These are phyloP conservation scores for Neoscytalidium dimidiatum DNA, from an alignment of 2,329 filamentous ascomycete genomes.

Conservation along the genomic window DNA sequence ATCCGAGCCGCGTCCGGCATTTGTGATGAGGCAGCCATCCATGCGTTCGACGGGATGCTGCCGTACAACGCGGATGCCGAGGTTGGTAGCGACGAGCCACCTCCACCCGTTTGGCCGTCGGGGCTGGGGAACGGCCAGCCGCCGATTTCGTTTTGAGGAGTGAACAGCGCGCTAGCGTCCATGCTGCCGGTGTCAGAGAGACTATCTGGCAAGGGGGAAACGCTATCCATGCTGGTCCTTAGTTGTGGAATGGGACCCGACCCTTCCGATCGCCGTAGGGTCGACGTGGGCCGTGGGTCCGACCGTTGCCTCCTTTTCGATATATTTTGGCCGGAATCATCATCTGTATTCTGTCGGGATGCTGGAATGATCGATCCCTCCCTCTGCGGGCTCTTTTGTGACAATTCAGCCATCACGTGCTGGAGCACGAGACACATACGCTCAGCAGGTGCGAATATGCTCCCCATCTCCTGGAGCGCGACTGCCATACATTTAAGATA, in stretches of 20 bases:
- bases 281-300: conserved; percentile 7
- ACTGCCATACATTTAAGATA: conserved; percentile 57
- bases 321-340: not conserved
- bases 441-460: conserved; percentile 55
- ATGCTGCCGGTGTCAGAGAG: not conserved
- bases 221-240: not conserved
- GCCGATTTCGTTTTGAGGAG: not conserved
- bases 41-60: not conserved
- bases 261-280: not conserved
- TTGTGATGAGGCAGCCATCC: not conserved
- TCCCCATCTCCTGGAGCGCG: conserved; percentile 55
- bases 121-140: conserved; percentile 4
- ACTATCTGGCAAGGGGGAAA: not conserved
- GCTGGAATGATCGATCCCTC: conserved; percentile 7
- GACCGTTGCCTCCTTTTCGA: conserved; percentile 1
- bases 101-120: not conserved
- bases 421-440: conserved; percentile 57
- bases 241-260: not conserved
- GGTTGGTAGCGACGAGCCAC: not conserved
- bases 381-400: conserved; percentile 24
- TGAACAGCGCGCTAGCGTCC: not conserved
- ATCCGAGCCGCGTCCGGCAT: conserved; percentile 7
- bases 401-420: conserved; percentile 54
- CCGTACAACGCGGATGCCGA: conserved; percentile 1
- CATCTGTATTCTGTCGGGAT: not conserved